Base-by-base conservation (phyloP, 2,329 filamentous ascomycete species). In the Aspergillus thermomutatus region DNA sequence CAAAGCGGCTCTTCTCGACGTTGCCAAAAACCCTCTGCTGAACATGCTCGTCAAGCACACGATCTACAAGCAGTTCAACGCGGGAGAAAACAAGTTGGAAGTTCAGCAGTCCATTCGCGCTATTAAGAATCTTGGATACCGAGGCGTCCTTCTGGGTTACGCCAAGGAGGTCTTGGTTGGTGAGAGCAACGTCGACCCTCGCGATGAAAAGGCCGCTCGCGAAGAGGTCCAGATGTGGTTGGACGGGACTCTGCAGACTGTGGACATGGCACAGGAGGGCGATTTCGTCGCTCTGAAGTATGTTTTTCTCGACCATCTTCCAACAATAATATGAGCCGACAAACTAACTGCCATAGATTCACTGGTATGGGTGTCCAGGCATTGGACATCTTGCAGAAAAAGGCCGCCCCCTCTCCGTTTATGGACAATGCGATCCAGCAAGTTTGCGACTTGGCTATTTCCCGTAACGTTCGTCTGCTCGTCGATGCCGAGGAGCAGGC, bases 1-100 rank as follows among this genome's bases (percentile, higher is more conserved):
- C 5, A 75, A 75, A 54, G 76, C 72, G 0, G 55, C 70, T 1
- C 52, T 82, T 1, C 67, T 81, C 31, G 78, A 81, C 60, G 78
- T 81, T 0, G 79, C 82, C 52, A 73, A 72, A 17, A 82, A 82
- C 62, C 72, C 72, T 1, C 19, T 82, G 3, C 64, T 83, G 10
- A 74, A 78, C 46, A 68, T 73, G 50, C 65, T 79, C 3, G 67
- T 80, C 26, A 77, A 78, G 60, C 75, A 77, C 50, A 72, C 79
- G 8, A 73, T 84, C 17, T 84, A 84, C 62, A 77, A 82, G 56
- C 82, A 84, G 49, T 84, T 84, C 67, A 84, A 82, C 59, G 82
- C 82, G 0, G 82, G 82, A 0, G 77, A 77, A 27, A 82, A 78
- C 52, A 73, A 75, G 43, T 53, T 57, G 1, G 81, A 83, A 54